phyloP scores from a whole-genome alignment of 192 early-diverging fungal genomes.

The Entomortierella parvispora region DNA sequence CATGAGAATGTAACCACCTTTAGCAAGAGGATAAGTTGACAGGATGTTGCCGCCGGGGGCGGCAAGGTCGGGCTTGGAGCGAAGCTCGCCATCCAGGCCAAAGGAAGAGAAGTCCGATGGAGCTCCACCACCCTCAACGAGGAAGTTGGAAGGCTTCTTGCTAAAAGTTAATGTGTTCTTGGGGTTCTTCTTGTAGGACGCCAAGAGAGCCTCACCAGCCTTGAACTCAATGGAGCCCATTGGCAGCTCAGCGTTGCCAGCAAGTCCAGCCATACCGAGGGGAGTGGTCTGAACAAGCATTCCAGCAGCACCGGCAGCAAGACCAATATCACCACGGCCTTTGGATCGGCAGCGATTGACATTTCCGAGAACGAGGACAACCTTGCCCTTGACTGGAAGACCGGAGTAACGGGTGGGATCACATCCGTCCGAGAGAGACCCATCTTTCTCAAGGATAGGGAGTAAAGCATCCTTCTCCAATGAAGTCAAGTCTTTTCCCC shows the following conservation, averaged over 20 bases:
- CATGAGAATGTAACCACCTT: conserved; percentile 53
- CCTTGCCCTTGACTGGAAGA: conserved; percentile 24
- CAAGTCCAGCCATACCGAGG: conserved; percentile 26
- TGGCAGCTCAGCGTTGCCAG: conserved; percentile 28
- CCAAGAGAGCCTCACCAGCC: conserved; percentile 45
- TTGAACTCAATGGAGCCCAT: conserved; percentile 32
- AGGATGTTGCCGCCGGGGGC: conserved; percentile 64
- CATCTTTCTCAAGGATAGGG: conserved; percentile 27
- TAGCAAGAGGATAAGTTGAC: conserved; percentile 56
- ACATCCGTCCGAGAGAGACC: conserved; percentile 31
- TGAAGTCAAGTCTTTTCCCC: conserved; percentile 42
- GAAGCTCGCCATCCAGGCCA: conserved; percentile 75
- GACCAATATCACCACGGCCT: conserved; percentile 49
- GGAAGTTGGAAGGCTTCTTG: conserved; percentile 1
- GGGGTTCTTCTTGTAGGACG: conserved; percentile 25
- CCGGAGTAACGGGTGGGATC: conserved; percentile 3
- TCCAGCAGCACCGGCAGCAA: conserved; percentile 15
- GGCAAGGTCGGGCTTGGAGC: conserved; percentile 63
- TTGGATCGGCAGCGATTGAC: conserved; percentile 25
- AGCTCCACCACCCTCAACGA: conserved; percentile 53
- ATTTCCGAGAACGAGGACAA: conserved; percentile 29
- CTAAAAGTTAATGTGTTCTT: conserved; percentile 17
- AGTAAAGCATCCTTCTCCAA: conserved; percentile 34
- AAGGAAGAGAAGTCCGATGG: conserved; percentile 78
- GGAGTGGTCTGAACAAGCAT: conserved; percentile 37